phyloP scores from a whole-genome alignment of 2,329 filamentous ascomycete species.

The Talaromyces pinophilus region DNA sequence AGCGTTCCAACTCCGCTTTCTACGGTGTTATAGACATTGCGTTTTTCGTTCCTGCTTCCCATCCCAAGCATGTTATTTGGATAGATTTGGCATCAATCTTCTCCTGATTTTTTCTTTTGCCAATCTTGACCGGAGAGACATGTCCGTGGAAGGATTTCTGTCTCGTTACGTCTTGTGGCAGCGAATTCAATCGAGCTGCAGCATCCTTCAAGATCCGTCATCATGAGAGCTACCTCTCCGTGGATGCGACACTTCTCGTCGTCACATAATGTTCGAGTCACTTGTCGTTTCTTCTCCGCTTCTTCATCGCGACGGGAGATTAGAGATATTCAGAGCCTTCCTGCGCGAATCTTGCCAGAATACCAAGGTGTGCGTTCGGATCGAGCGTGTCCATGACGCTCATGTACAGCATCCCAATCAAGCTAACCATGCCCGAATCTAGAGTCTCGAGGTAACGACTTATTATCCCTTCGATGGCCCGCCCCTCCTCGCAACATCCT shows the following conservation, averaged over 20 bases:
- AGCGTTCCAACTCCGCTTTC: background rate
- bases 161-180: constrained; percentile 16
- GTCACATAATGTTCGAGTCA: constrained; percentile 18
- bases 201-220: constrained; percentile 10
- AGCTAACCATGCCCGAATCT: constrained; percentile 20
- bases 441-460: constrained; percentile 61
- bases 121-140: background rate
- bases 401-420: background rate
- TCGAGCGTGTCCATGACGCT: constrained; percentile 6
- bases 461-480: constrained; percentile 68
- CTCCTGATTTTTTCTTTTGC: background rate
- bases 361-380: constrained; percentile 59
- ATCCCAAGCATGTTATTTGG: background rate
- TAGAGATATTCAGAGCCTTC: constrained; percentile 46
- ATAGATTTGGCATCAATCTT: no score
- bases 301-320: constrained; percentile 46
- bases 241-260: constrained; percentile 21
- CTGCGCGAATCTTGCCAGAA: constrained; percentile 59
- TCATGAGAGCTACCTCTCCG: constrained; percentile 9
- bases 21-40: background rate
- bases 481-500: constrained; percentile 68
- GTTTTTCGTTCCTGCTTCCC: background rate
- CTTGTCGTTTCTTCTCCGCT: constrained; percentile 45
- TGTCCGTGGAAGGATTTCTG: constrained; percentile 13
- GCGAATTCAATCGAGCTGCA: constrained; percentile 18